Conservation (phyloP, 306 rosid species). For the Fagus crenata region DNA sequence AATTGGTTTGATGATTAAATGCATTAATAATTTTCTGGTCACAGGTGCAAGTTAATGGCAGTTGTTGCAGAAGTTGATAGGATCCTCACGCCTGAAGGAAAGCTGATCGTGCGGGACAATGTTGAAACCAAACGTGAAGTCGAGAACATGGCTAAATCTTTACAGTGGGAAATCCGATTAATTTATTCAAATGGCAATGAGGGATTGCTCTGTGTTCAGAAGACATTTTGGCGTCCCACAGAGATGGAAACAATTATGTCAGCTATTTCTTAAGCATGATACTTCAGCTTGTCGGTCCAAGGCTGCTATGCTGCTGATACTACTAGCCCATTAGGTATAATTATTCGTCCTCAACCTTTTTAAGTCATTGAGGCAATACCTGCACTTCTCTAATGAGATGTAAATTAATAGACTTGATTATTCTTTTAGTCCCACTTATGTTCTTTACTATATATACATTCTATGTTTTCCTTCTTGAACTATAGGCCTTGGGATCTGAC, state of each 20-base stretch:
- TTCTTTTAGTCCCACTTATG: neutral
- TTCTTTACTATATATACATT: neutral
- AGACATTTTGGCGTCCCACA: constrained; percentile 79
- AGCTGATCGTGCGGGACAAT: constrained; percentile 58
- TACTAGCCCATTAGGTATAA: neutral
- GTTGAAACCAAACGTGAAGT: constrained; percentile 59
- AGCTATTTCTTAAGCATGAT: constrained; percentile 48
- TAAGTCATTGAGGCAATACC: neutral
- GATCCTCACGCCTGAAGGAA: constrained; percentile 81
- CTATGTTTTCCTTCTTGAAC: neutral
- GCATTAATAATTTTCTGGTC: constrained; percentile 15
- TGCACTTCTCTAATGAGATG: neutral
- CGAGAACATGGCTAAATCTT: constrained; percentile 57
- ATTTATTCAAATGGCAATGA: constrained; percentile 44
- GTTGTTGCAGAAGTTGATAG: constrained; percentile 82
- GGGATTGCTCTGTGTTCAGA: constrained; percentile 65
- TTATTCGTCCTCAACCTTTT: neutral
- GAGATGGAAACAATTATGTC: constrained; percentile 46
- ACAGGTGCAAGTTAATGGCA: constrained; percentile 67
- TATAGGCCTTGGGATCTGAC: neutral
- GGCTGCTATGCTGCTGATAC: constrained; percentile 6
- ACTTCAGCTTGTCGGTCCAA: neutral
- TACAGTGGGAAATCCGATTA: constrained; percentile 61
- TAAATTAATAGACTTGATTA: constrained; percentile 5
- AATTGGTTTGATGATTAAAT: constrained; percentile 12